Conservation (phyloP, 352 stramenopile genomes). For the Pythium guiyangense region DNA sequence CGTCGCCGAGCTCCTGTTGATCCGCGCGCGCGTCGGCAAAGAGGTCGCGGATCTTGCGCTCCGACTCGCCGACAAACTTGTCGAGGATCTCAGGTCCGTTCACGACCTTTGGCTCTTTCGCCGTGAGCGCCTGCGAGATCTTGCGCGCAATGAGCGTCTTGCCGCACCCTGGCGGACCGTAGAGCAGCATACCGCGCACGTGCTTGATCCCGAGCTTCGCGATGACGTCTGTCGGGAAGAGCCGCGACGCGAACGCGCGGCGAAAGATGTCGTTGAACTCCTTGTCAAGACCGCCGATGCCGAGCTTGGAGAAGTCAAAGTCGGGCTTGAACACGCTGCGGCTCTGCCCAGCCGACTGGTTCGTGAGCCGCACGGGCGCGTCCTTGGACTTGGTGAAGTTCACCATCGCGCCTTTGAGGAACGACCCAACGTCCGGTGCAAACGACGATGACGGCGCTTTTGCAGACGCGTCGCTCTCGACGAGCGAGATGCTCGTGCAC, state of each 20-base stretch:
- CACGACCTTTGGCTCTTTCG: slow-evolving; percentile 95
- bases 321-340: slow-evolving; percentile 92
- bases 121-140: slow-evolving; percentile 96
- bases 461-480: not conserved
- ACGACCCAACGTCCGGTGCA: slow-evolving; percentile 35
- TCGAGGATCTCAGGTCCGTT: slow-evolving; percentile 99
- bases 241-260: slow-evolving; percentile 96
- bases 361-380: slow-evolving; percentile 67
- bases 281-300: slow-evolving; percentile 97
- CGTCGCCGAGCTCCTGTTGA: slow-evolving; percentile 91
- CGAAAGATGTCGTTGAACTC: slow-evolving; percentile 99
- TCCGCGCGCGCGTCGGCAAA: slow-evolving; percentile 93
- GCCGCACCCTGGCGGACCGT: slow-evolving; percentile 84
- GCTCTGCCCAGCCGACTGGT: slow-evolving; percentile 71
- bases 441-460: slow-evolving; percentile 20
- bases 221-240: slow-evolving; percentile 96
- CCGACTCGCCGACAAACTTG: slow-evolving; percentile 98
- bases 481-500: slow-evolving; percentile 29
- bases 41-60: slow-evolving; percentile 98
- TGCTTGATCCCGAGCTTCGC: slow-evolving; percentile 98
- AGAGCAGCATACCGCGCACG: slow-evolving; percentile 92
- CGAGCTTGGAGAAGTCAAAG: slow-evolving; percentile 98
- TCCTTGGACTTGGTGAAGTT: slow-evolving; percentile 80
- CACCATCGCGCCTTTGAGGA: slow-evolving; percentile 63
- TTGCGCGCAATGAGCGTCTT: slow-evolving; percentile 99